Conservation (phyloP, 2,329 filamentous ascomycete species). For the Fusarium agapanthi region DNA sequence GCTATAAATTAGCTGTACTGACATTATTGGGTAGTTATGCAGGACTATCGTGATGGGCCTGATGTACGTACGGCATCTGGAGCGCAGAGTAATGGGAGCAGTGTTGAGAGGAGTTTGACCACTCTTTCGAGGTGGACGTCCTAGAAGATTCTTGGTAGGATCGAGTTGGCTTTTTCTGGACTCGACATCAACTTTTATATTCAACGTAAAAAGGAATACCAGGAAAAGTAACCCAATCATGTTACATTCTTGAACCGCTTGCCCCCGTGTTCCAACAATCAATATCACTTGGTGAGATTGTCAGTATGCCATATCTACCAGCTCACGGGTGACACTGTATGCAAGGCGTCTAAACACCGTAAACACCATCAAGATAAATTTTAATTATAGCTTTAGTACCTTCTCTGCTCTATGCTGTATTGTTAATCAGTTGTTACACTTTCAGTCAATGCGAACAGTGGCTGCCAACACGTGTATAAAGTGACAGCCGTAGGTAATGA, state of each 20-base stretch:
- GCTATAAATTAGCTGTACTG: neutral
- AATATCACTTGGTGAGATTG: neutral
- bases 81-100: neutral
- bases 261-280: neutral
- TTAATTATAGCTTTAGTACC: neutral
- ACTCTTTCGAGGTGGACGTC: neutral
- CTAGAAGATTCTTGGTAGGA: neutral
- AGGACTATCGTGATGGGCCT: neutral
- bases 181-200: neutral
- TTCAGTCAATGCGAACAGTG: neutral
- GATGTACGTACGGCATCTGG: neutral
- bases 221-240: too few species aligned
- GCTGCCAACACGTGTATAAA: neutral
- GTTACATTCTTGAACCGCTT: neutral
- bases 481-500: neutral
- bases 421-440: neutral
- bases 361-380: accelerated
- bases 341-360: accelerated
- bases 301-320: neutral
- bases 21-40: neutral
- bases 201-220: neutral
- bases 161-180: neutral
- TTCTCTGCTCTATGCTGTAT: neutral
- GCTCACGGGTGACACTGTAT: neutral
- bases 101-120: neutral